phyloP scores from a whole-genome alignment of 1,284 basidiomycete genomes.

The Pyrrhoderma lamaoense region DNA sequence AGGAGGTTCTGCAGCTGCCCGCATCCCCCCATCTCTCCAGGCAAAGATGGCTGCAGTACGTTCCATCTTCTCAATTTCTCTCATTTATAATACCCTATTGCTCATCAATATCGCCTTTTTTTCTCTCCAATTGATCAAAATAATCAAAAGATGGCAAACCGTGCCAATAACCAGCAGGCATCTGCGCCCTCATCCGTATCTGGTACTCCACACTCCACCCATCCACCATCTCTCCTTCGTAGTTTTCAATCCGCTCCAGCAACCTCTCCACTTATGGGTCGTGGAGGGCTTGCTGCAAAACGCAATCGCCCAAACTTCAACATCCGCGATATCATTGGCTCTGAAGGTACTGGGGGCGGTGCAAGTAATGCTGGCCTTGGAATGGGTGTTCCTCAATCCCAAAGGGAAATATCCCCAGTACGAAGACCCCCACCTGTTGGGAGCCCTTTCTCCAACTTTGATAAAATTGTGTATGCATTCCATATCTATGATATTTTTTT shows the following conservation, averaged over 20 bases:
- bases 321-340: constrained; percentile 51
- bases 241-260: constrained; percentile 24
- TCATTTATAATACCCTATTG: neutral
- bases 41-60: constrained; percentile 87
- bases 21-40: constrained; percentile 84
- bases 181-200: constrained; percentile 28
- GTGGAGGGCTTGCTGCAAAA: constrained; percentile 40
- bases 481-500: constrained; percentile 21
- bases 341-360: constrained; percentile 36
- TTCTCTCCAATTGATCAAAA: too few relatives aligned
- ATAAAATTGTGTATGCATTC: constrained; percentile 92
- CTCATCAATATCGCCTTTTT: constrained; percentile 8
- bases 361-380: constrained; percentile 63
- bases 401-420: constrained; percentile 30
- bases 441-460: constrained; percentile 89
- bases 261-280: constrained; percentile 23
- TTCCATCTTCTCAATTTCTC: constrained; percentile 18
- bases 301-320: constrained; percentile 53
- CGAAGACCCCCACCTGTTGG: constrained; percentile 39
- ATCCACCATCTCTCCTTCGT: constrained; percentile 22
- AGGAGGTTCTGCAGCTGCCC: constrained; percentile 39
- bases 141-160: constrained; percentile 58
- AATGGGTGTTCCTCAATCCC: constrained; percentile 48
- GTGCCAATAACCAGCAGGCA: constrained; percentile 29
- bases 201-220: constrained; percentile 30